Percentiles rank a stretch among this genome's conserved stretches.
Conservation (phyloP, 2,329 filamentous ascomycete genomes). For the Cladosporium sp. region DNA sequence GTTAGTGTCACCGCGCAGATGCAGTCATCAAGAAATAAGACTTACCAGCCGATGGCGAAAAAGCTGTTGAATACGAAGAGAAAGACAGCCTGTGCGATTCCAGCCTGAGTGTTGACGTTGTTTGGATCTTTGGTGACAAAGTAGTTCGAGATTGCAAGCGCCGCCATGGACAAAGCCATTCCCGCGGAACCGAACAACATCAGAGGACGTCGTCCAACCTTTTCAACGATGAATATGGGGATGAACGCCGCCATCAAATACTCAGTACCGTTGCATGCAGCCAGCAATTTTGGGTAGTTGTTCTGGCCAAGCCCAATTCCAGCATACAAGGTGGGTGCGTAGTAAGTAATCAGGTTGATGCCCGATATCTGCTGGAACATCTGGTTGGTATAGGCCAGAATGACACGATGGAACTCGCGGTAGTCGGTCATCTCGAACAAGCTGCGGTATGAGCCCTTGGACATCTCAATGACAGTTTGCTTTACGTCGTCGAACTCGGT, state of each 20-base stretch:
- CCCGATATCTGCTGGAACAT: constrained; percentile 22
- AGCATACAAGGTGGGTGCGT: constrained; percentile 49
- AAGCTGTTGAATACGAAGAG: constrained; percentile 41
- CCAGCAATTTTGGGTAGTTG: constrained; percentile 46
- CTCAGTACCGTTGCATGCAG: constrained; percentile 50
- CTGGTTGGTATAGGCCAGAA: constrained; percentile 38
- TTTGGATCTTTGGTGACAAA: constrained; percentile 19
- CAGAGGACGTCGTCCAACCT: constrained; percentile 57
- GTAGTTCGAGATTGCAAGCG: constrained; percentile 33
- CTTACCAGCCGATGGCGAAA: constrained; percentile 38
- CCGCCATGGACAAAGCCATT: constrained; percentile 31
- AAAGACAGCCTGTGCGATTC: constrained; percentile 40
- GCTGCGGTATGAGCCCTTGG: constrained; percentile 33
- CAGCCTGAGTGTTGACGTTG: constrained; percentile 26
- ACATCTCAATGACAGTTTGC: constrained; percentile 51
- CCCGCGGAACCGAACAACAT: constrained; percentile 69
- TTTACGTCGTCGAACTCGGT: constrained; percentile 55
- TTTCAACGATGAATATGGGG: constrained; percentile 48
- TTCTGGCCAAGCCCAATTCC: constrained; percentile 52
- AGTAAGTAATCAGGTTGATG: constrained; percentile 41
- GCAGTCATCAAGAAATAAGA: neutral
- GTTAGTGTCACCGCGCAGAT: neutral
- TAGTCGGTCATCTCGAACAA: constrained; percentile 35
- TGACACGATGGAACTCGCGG: constrained; percentile 38
- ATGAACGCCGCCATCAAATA: constrained; percentile 50